Evolutionary conservation across 192 early-diverging fungal genomes (phyloP), one percentile per base, ranked within the genome.

Genomic region (Helicostylum pulchrum): DNA sequence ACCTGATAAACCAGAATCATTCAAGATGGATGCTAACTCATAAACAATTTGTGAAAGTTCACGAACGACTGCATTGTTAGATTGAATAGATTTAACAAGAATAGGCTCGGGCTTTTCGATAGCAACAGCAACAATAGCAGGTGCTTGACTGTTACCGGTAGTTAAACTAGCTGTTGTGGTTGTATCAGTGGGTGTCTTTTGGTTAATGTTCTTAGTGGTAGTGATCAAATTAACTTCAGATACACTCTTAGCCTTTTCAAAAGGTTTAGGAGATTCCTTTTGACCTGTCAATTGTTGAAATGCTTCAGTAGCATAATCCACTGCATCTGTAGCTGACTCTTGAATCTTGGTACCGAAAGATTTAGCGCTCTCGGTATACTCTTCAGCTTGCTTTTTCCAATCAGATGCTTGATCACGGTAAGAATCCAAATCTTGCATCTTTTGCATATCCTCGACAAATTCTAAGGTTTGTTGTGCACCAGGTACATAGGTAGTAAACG

Each of bases 401-500:
- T 67, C 67, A 77, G 68, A 12, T 65, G 53, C 62, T 45, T 73
- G 60, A 15, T 66, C 20, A 42, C 51, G 63, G 32, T 70, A 70
- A 3, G 20, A 17, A 14, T 66, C 58, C 46, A 72, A 53, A 64
- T 77, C 75, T 21, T 78, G 65, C 64, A 78, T 83, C 43, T 75
- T 75, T 20, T 80, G 65, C 31, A 83, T 64, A 61, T 82, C 72
- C 36, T 77, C 71, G 23, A 80, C 76, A 60, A 80, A 80, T 52
- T 78, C 72, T 58, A 85, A 72, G 42, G 82, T 71, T 53, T 73
- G 68, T 36, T 76, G 62, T 46, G 75, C 86, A 8, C 84, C 83
- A 49, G 85, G 87, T 43, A 89, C 78, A 61, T 79, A 75, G 17
- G 75, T 68, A 30, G 78, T 80, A 58, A 90, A 90, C 32, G 60